A percentile compares a stretch with the other conserved stretches of the same genome.
Evolutionary conservation across 1,139 yeast genomes (phyloP).

Genomic region (Lodderomyces metapsilosis): DNA sequence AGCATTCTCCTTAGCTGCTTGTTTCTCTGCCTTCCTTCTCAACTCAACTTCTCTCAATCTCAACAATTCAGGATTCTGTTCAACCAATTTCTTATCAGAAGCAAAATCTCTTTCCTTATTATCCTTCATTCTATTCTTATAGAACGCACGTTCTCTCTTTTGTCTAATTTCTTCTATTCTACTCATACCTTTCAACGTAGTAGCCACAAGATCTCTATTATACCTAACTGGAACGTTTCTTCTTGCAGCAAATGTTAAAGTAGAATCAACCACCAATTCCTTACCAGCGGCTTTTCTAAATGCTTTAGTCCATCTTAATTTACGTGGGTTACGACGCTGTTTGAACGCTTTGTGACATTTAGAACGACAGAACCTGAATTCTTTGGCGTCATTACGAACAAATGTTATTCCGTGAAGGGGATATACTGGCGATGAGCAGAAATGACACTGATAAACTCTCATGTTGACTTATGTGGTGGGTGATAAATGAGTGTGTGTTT

Average conservation of each 20-base stretch:
- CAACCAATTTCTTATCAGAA: slow-evolving; percentile 86
- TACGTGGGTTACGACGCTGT: slow-evolving; percentile 98
- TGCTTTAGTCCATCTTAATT: slow-evolving; percentile 97
- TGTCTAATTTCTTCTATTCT: slow-evolving; percentile 95
- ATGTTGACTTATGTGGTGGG: slow-evolving; percentile 30
- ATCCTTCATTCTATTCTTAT: slow-evolving; percentile 99
- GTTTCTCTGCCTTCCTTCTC: slow-evolving; percentile 74
- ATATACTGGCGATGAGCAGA: slow-evolving; percentile 95
- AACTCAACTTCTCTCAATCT: slow-evolving; percentile 91
- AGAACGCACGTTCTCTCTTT: slow-evolving; percentile 97
- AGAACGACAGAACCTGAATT: slow-evolving; percentile 95
- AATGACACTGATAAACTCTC: slow-evolving; percentile 95
- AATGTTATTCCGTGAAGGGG: slow-evolving; percentile 98
- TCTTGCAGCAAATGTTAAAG: slow-evolving; percentile 93
- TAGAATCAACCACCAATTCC: slow-evolving; percentile 95
- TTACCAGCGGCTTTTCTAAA: slow-evolving; percentile 99
- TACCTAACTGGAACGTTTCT: slow-evolving; percentile 98
- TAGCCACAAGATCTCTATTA: slow-evolving; percentile 92
- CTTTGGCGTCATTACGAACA: slow-evolving; percentile 97
- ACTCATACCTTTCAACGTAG: slow-evolving; percentile 92
- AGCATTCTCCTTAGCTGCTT: slow-evolving; percentile 56
- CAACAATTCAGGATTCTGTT: slow-evolving; percentile 81
- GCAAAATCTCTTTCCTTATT: slow-evolving; percentile 85
- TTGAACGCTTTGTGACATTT: slow-evolving; percentile 97
- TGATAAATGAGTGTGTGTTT: neutral